Conservation (phyloP, 2,329 filamentous ascomycete genomes). For the Teratosphaeria gauchensis region DNA sequence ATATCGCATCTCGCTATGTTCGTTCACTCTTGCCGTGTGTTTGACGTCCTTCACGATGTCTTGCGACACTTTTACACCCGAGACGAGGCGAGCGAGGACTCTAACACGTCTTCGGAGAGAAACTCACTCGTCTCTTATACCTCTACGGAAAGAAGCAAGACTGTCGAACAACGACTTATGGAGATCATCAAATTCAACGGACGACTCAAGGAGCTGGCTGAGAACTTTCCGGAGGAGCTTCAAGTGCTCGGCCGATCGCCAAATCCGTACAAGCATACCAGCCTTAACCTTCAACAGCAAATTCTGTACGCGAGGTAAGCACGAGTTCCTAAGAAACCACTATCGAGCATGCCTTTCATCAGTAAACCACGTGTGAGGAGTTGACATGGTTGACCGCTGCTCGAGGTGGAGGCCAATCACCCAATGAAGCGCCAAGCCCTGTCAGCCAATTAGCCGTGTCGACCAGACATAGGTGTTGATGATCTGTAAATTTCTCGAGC, state of each 20-base stretch:
- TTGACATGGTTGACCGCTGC: no score
- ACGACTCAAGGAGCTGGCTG: not conserved
- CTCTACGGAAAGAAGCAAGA: not conserved
- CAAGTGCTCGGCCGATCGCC: not conserved
- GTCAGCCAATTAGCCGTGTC: no score
- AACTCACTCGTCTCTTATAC: not conserved
- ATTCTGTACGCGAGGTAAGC: not conserved
- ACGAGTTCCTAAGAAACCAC: not conserved
- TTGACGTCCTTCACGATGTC: slow-evolving; percentile 18
- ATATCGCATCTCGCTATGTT: slow-evolving; percentile 23
- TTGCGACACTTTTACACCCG: slow-evolving; percentile 15
- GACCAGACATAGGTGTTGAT: no score
- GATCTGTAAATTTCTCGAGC: no score
- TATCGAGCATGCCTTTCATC: not conserved
- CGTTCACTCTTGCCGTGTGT: slow-evolving; percentile 16
- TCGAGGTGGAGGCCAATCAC: no score
- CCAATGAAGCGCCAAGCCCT: no score
- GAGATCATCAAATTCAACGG: not conserved
- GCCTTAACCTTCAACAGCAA: not conserved
- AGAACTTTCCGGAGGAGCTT: not conserved
- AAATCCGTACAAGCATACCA: not conserved
- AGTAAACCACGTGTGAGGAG: not conserved
- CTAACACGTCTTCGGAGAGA: not conserved
- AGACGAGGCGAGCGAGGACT: slow-evolving; percentile 4
- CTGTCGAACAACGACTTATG: not conserved